These are phyloP conservation scores for Gossypium longicalyx DNA, from an alignment of 345 rosid species.

Conservation along the genomic window DNA sequence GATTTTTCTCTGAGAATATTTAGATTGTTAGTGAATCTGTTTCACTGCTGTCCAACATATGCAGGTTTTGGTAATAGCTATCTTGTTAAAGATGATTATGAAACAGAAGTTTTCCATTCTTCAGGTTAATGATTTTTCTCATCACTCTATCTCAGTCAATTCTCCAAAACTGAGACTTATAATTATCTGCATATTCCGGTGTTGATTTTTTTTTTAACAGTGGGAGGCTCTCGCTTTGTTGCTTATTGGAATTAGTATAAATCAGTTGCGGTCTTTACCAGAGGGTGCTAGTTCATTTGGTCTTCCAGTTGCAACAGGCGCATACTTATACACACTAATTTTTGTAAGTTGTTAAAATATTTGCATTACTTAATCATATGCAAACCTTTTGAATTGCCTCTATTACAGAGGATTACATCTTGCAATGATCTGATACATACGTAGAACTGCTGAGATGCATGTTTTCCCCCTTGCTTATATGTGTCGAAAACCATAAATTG, in stretches of 20 bases:
- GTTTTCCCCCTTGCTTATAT: background rate
- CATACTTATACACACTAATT: slow-evolving; percentile 73
- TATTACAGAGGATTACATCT: background rate
- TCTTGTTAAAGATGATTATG: slow-evolving; percentile 82
- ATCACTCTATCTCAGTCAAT: background rate
- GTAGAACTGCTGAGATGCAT: background rate
- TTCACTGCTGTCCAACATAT: slow-evolving; percentile 2
- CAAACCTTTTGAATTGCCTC: background rate
- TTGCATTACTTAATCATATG: background rate
- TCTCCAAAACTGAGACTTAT: background rate
- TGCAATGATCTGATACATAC: background rate
- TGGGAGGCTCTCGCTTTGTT: slow-evolving; percentile 99
- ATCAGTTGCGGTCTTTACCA: slow-evolving; percentile 83
- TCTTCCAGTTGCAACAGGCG: slow-evolving; percentile 77
- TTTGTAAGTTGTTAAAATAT: slow-evolving; percentile 54
- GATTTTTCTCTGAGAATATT: background rate
- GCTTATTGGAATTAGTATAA: slow-evolving; percentile 94
- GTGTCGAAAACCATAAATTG: background rate
- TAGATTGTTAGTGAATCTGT: slow-evolving; percentile 1
- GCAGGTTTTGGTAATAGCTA: slow-evolving; percentile 93
- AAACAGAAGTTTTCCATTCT: slow-evolving; percentile 80
- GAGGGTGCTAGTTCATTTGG: slow-evolving; percentile 69
- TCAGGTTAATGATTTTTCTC: slow-evolving; percentile 47
- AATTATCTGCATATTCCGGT: background rate
- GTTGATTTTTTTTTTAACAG: slow-evolving; percentile 41